Conservation (phyloP, 495 filamentous ascomycete species). For the Umbilicaria muhlenbergii region DNA sequence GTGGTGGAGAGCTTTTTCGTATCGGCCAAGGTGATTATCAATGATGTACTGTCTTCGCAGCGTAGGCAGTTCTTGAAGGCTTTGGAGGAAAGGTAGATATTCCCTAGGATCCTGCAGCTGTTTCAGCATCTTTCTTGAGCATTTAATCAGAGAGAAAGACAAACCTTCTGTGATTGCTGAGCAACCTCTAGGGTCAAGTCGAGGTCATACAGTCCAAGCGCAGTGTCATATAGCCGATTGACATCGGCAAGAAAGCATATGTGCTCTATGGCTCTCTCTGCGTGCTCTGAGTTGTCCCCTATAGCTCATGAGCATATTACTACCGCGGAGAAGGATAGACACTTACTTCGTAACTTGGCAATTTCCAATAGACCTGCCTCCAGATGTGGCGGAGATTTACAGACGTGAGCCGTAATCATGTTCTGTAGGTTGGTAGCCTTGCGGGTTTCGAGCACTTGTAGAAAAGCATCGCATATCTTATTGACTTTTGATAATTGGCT, state of each 20-base stretch:
- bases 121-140: conserved; percentile 1
- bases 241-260: conserved; percentile 94
- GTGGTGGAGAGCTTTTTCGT: conserved; percentile 59
- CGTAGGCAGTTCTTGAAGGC: conserved; percentile 54
- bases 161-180: conserved; percentile 78
- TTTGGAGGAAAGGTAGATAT: conserved; percentile 87
- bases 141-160: background rate
- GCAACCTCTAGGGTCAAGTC: conserved; percentile 82
- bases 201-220: conserved; percentile 79
- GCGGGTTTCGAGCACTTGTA: conserved; percentile 45
- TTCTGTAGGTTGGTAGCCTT: conserved; percentile 69
- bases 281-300: conserved; percentile 47
- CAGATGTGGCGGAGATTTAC: conserved; percentile 79
- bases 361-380: conserved; percentile 73
- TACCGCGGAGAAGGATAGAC: too few relatives aligned
- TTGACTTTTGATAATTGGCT: conserved; percentile 55
- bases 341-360: conserved; percentile 47
- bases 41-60: conserved; percentile 65
- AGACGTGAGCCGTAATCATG: conserved; percentile 85
- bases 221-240: conserved; percentile 81
- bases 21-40: conserved; percentile 68
- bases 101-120: conserved; percentile 59
- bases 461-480: conserved; percentile 72
- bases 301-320: conserved; percentile 10
- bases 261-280: conserved; percentile 79